Base-by-base conservation (phyloP, 1,139 yeast species). In the Saccharomyces hybrid region DNA sequence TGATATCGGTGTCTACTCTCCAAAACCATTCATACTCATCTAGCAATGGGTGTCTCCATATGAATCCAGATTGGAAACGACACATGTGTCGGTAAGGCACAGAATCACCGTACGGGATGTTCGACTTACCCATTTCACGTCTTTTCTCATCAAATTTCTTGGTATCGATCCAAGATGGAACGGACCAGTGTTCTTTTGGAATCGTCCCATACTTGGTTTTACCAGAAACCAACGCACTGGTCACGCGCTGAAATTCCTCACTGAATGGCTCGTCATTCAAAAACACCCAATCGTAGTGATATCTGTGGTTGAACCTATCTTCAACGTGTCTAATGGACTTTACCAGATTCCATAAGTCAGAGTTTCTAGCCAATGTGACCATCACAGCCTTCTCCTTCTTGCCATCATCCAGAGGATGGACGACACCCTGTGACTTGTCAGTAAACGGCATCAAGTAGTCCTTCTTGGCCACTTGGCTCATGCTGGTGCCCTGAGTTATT, bases 1-100 rank as follows among this genome's bases (percentile, higher is more conserved):
- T 77, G 67, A 88, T 81, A 66, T 85, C 91, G 32, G 96, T 96
- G 72, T 90, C 97, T 56, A 90, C 96, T 72, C 97, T 83, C 97
- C 97, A 90, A 75, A 88, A 90, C 75, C 83, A 89, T 61, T 85
- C 88, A 70, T 84, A 89, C 47, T 85, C 84, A 57, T 76, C 77
- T 78, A 88, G 73, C 50, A 86, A 69, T 50, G 81, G 83, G 65
- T 88, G 95, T 72, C 88, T 79, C 77, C 81, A 90, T 75, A 90
- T 89, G 72, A 89, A 88, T 0, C 97, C 97, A 34, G 93, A 84
- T 70, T 90, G 95, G 69, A 77, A 90, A 68, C 97, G 83, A 72
- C 97, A 90, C 97, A 90, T 90, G 72, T 84, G 88, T 75, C 90
- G 80, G 71, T 86, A 85, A 28, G 86, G 75, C 54, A 78, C 75